phyloP scores from a whole-genome alignment of 306 rosid genomes.

The Neltuma alba region DNA sequence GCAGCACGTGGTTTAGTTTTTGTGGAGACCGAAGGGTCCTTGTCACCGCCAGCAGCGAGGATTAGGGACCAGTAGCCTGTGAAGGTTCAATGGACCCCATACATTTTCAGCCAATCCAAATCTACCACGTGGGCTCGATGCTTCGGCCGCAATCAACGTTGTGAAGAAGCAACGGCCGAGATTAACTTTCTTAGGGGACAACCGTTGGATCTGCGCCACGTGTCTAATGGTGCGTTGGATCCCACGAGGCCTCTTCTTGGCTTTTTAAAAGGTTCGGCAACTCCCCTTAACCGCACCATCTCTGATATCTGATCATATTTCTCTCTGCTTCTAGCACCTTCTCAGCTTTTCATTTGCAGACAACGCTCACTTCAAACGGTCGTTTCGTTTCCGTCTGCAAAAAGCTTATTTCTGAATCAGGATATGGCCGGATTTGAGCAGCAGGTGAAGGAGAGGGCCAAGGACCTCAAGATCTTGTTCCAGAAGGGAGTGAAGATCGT shows the following conservation, averaged over 20 bases:
- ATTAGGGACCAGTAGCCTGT: not conserved
- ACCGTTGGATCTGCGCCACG: conserved; percentile 41
- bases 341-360: not conserved
- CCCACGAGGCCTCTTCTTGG: conserved; percentile 26
- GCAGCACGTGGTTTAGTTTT: not conserved
- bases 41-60: not conserved
- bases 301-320: no score
- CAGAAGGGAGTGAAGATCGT: conserved; percentile 58
- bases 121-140: not conserved
- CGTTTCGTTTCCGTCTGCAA: not conserved
- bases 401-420: not conserved
- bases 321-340: not conserved
- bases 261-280: not conserved
- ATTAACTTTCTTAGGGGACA: no score
- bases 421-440: conserved; percentile 59
- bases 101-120: conserved; percentile 6
- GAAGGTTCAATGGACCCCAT: not conserved
- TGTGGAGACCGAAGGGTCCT: not conserved
- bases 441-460: conserved; percentile 60
- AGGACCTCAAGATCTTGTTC: conserved; percentile 46
- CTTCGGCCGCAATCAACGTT: conserved; percentile 40
- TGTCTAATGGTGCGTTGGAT: conserved; percentile 37
- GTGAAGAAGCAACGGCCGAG: not conserved
- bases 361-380: not conserved
- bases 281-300: no score